Percentiles rank a stretch among this genome's conserved stretches.
Conservation (phyloP, 2,329 filamentous ascomycete species). For the Exophiala aquamarina region DNA sequence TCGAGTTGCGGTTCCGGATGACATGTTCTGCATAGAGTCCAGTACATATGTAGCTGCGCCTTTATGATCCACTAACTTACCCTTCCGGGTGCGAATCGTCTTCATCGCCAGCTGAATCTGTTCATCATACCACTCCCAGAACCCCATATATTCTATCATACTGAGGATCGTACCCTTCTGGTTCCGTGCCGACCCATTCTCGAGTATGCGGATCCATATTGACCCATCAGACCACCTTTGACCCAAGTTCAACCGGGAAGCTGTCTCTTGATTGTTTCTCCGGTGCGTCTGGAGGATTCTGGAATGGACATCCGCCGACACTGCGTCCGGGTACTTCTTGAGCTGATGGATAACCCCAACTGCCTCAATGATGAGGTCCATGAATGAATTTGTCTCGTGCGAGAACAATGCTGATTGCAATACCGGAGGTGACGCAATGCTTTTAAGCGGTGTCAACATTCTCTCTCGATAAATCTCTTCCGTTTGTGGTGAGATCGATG, state of each 20-base stretch:
- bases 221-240: constrained; percentile 23
- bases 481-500: too few species aligned
- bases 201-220: constrained; percentile 21
- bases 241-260: not conserved
- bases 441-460: too few species aligned
- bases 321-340: not conserved
- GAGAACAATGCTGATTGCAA: too few species aligned
- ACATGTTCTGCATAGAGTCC: constrained; percentile 7
- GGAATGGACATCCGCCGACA: not conserved
- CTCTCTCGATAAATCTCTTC: too few species aligned
- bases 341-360: constrained; percentile 1
- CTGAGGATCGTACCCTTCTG: constrained; percentile 12
- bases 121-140: constrained; percentile 19
- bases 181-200: constrained; percentile 9
- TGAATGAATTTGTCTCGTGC: too few species aligned
- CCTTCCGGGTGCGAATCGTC: constrained; percentile 18
- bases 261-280: not conserved
- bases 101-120: constrained; percentile 4
- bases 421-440: too few species aligned
- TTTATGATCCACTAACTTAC: constrained; percentile 4
- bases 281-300: not conserved
- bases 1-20: not conserved
- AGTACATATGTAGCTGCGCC: constrained; percentile 12
- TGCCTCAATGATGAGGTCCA: not conserved
- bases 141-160: constrained; percentile 25